Evolutionary conservation across 2,329 filamentous ascomycete genomes (phyloP), one percentile per base, ranked within the genome.

Genomic region (Penicillium palitans): DNA sequence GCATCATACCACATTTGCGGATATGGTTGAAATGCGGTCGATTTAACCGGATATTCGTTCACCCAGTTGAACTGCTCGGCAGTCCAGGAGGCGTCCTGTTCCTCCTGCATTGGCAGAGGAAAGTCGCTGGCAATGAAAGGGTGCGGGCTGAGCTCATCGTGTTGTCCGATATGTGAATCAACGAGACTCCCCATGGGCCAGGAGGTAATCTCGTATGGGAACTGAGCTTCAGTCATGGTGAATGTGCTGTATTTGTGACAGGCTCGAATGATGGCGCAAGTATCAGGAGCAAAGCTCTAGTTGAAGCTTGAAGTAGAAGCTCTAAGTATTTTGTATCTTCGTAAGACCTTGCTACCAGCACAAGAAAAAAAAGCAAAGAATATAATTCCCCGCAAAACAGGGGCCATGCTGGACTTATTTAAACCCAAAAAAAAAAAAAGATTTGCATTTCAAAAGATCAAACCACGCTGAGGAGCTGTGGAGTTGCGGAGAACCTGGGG

Each of bases 1-100:
- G 52, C 53, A 1, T 57, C 57, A 41, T 57, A 59, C 52, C 53
- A 59, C 17, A 44, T 33, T n/a, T 55, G 45, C 0, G 57, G 57
- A 29, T 59, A 59, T 50, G 57, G 52, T 19, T 56, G 52, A 13
- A 39, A 35, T 13, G 33, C 5, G n/a, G n/a, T n/a, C 1, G 41
- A 13, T 33, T 56, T 52, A 2, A 24, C 15, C 12, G 37, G 27
- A 12, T 29, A n/a, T 51, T 25, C 21, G 13, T 42, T 31, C 8
- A 24, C 6, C 53, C 46, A 52, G 37, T 37, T 42, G 6, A 41
- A 33, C 17, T 54, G 19, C 19, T 50, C 37, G 3, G 7, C 8
- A 9, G 25, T 9, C 55, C 37, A 48, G 27, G n/a, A 42, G 1
- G 52, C 29, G 21, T 56, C 41, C 10, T 51, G 9, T n/a, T 24